Evolutionary conservation across 2,329 filamentous ascomycete species (phyloP).

Genomic region (Ophiostoma australiae): DNA sequence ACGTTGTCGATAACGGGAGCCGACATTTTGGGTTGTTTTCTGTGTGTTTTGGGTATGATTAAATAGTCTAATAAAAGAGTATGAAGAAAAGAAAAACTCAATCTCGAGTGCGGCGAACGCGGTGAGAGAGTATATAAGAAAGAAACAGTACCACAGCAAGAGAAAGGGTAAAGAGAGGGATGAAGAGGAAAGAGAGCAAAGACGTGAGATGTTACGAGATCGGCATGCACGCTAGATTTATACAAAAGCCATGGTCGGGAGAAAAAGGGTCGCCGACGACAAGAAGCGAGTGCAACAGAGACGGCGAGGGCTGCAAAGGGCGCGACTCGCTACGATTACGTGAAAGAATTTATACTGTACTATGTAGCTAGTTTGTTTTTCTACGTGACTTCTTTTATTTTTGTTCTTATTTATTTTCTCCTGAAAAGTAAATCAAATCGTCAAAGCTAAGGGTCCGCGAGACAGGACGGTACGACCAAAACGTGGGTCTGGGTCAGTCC

Average conservation of each 20-base stretch:
- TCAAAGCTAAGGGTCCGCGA: not conserved
- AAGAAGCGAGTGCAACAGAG: not conserved
- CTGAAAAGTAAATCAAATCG: not conserved
- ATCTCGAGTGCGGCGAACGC: not conserved
- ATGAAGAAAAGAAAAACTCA: not conserved
- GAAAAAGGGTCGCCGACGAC: not conserved
- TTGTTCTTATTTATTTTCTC: not conserved
- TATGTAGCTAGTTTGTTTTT: not conserved
- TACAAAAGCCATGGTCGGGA: not conserved
- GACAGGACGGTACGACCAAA: not conserved
- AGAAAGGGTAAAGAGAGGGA: not conserved
- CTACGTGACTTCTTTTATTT: not conserved
- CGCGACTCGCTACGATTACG: not conserved
- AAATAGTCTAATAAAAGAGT: constrained; percentile 2
- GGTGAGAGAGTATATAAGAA: not conserved
- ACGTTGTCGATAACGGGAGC: not conserved
- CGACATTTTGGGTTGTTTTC: not conserved
- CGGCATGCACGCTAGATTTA: constrained; percentile 1
- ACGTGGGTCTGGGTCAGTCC: constrained; percentile 13
- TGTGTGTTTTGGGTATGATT: not conserved
- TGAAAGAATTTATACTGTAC: not conserved
- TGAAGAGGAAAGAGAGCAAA: not conserved
- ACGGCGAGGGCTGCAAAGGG: not conserved
- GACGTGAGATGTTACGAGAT: not conserved
- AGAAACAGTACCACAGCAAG: not conserved